Conservation (phyloP, 441 rosid species). For the Erodium trifolium region DNA sequence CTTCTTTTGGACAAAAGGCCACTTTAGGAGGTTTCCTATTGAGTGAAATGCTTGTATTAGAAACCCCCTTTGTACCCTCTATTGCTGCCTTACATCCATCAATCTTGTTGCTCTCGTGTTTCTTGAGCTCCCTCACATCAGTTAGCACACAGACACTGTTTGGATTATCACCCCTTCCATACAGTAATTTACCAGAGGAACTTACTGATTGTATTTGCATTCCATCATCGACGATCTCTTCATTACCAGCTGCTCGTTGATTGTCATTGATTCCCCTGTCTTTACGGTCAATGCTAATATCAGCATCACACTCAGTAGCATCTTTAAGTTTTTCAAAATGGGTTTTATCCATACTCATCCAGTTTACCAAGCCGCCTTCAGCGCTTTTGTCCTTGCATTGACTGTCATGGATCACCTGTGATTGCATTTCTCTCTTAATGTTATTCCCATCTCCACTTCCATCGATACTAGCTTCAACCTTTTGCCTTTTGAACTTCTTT, state of each 20-base stretch:
- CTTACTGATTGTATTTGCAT: slow-evolving; percentile 15
- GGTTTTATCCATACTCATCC: slow-evolving; percentile 37
- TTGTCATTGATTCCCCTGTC: slow-evolving; percentile 17
- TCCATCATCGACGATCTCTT: slow-evolving; percentile 10
- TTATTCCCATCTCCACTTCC: slow-evolving; percentile 21
- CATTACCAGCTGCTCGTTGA: slow-evolving; percentile 4
- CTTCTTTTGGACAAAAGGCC: slow-evolving; percentile 57
- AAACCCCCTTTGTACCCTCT: slow-evolving; percentile 19
- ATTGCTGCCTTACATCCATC: slow-evolving; percentile 13
- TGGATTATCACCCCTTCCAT: slow-evolving; percentile 9
- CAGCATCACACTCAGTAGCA: slow-evolving; percentile 23
- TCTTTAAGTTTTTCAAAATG: slow-evolving; percentile 27
- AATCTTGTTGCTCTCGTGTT: slow-evolving; percentile 14
- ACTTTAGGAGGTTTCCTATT: slow-evolving; percentile 33
- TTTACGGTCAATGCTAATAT: slow-evolving; percentile 13
- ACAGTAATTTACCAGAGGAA: slow-evolving; percentile 7
- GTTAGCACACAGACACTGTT: slow-evolving; percentile 8
- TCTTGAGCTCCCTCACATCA: slow-evolving; percentile 13
- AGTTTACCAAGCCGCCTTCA: slow-evolving; percentile 28
- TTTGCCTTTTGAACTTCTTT: slow-evolving; percentile 36
- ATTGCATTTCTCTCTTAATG: slow-evolving; percentile 17
- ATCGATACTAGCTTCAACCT: slow-evolving; percentile 12
- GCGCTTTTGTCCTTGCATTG: slow-evolving; percentile 12
- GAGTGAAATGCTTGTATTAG: slow-evolving; percentile 12
- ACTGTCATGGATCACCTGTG: slow-evolving; percentile 14